These are phyloP conservation scores for Fomes fomentarius DNA, from an alignment of 1,284 basidiomycete genomes.

Conservation along the genomic window DNA sequence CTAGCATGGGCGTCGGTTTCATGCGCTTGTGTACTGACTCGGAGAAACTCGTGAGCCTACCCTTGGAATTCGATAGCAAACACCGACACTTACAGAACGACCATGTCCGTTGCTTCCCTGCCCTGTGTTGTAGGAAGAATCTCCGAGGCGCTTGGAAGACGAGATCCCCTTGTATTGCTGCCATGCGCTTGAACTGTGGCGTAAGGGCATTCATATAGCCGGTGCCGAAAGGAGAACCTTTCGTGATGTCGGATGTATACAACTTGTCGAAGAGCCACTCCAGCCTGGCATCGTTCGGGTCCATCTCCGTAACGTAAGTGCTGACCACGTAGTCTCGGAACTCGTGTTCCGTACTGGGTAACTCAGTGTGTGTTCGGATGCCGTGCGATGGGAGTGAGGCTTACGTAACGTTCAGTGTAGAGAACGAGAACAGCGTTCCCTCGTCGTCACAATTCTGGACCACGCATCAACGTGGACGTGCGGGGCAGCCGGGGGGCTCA, in stretches of 20 bases:
- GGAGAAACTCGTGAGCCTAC: background rate
- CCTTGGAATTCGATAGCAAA: background rate
- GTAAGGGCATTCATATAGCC: slow-evolving; percentile 46
- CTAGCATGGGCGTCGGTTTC: slow-evolving; percentile 45
- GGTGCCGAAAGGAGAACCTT: slow-evolving; percentile 58
- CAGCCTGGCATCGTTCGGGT: slow-evolving; percentile 20
- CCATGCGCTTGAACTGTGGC: slow-evolving; percentile 53
- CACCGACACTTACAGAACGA: slow-evolving; percentile 43
- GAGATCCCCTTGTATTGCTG: slow-evolving; percentile 51
- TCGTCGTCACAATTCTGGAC: slow-evolving; percentile 37
- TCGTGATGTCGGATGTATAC: slow-evolving; percentile 46
- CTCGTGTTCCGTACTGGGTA: slow-evolving; percentile 12
- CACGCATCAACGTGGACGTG: background rate
- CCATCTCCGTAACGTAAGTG: slow-evolving; percentile 39
- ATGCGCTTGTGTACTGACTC: slow-evolving; percentile 50
- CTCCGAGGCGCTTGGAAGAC: slow-evolving; percentile 53
- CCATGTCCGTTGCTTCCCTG: slow-evolving; percentile 50
- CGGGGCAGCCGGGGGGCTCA: background rate
- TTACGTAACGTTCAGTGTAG: slow-evolving; percentile 35
- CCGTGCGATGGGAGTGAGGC: too few relatives aligned
- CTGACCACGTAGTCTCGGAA: slow-evolving; percentile 12
- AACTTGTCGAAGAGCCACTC: slow-evolving; percentile 32
- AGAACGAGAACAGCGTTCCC: slow-evolving; percentile 35
- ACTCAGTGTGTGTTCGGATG: too few relatives aligned
- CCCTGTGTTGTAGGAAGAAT: slow-evolving; percentile 34